These are phyloP conservation scores for Paragyromitra xinjiangensis DNA, from an alignment of 495 filamentous ascomycete genomes.

Conservation along the genomic window DNA sequence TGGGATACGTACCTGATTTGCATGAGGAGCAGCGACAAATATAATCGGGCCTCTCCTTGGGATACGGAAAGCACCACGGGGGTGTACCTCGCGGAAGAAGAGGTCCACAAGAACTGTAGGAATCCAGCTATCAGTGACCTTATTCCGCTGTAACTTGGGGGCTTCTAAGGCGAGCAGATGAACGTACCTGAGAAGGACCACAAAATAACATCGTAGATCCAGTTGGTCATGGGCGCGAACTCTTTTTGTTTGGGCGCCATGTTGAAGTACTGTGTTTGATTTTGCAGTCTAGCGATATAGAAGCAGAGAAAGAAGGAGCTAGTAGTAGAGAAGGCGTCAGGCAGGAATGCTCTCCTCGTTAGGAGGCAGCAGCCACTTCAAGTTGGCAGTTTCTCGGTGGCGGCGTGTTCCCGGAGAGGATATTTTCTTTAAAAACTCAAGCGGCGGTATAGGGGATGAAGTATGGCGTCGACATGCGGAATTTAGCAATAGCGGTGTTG, in stretches of 20 bases:
- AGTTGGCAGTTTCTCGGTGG: neutral
- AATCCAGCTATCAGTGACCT: constrained; percentile 22
- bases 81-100: constrained; percentile 98
- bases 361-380: constrained; percentile 16
- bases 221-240: constrained; percentile 66
- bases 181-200: constrained; percentile 70
- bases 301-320: neutral
- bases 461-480: constrained; percentile 16
- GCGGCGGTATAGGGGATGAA: neutral
- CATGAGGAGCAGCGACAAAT: constrained; percentile 97
- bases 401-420: neutral
- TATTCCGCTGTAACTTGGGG: neutral
- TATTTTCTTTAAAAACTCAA: neutral
- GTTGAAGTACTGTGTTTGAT: constrained; percentile 15
- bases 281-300: constrained; percentile 2
- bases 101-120: constrained; percentile 82
- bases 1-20: constrained; percentile 78
- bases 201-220: constrained; percentile 74
- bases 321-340: neutral
- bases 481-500: neutral
- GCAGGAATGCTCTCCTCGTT: constrained; percentile 12
- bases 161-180: neutral
- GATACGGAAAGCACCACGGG: constrained; percentile 91
- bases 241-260: constrained; percentile 58
- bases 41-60: constrained; percentile 87